Percentiles rank a stretch among this genome's conserved stretches.
Evolutionary conservation across 345 rosid species (phyloP).

Genomic region (Lumnitzera littorea): DNA sequence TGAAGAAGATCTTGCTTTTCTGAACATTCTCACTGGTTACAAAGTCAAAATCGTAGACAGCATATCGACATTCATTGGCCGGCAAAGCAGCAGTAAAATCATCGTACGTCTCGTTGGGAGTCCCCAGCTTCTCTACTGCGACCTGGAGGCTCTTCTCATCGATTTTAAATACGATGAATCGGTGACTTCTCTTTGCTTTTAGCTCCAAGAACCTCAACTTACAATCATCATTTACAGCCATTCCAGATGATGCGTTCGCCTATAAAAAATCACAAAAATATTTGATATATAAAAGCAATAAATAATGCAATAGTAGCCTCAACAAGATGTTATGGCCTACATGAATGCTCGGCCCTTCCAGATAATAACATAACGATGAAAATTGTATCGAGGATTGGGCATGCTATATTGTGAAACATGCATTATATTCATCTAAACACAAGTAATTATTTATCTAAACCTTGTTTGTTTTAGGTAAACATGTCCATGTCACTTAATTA

Average conservation of each 20-base stretch:
- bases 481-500: too few species aligned
- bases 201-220: slow-evolving; percentile 65
- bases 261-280: slow-evolving; percentile 1
- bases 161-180: slow-evolving; percentile 60
- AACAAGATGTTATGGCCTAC: too few species aligned
- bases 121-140: slow-evolving; percentile 46
- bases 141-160: slow-evolving; percentile 61
- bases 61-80: slow-evolving; percentile 53
- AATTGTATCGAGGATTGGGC: too few species aligned
- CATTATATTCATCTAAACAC: too few species aligned
- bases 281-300: background rate
- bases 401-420: too few species aligned
- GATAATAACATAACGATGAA: too few species aligned
- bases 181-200: slow-evolving; percentile 54
- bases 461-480: too few species aligned
- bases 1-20: slow-evolving; percentile 71
- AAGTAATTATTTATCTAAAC: too few species aligned
- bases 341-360: too few species aligned
- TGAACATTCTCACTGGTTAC: slow-evolving; percentile 58
- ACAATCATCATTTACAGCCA: slow-evolving; percentile 72
- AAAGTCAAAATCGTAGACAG: slow-evolving; percentile 46
- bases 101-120: slow-evolving; percentile 46
- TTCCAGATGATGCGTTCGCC: slow-evolving; percentile 71
- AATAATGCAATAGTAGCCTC: background rate
- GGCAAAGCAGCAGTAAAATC: slow-evolving; percentile 51